These are phyloP conservation scores for Juglanconis oblonga DNA, from an alignment of 2,329 filamentous ascomycete genomes.

Conservation along the genomic window DNA sequence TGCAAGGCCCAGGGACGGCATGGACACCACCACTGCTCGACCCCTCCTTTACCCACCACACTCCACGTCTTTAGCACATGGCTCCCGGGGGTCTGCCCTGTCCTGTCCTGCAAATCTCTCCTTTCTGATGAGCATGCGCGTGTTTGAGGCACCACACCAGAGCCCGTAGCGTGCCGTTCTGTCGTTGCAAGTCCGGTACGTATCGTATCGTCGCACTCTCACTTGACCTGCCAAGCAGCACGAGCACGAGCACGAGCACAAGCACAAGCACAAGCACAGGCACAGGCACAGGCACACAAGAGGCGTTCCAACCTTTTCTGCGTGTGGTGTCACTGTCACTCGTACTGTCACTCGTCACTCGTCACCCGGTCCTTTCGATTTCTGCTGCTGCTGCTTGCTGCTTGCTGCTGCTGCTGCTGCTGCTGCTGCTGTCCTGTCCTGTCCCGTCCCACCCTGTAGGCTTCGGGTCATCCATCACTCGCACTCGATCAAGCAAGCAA, in stretches of 20 bases:
- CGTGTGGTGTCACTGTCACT: slow-evolving; percentile 10
- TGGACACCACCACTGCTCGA: background rate
- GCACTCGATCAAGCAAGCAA: background rate
- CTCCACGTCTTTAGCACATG: slow-evolving; percentile 20
- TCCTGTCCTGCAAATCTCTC: slow-evolving; percentile 18
- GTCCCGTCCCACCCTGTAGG: background rate
- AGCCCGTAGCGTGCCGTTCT: too few species aligned
- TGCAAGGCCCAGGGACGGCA: too few species aligned
- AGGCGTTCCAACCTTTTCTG: background rate
- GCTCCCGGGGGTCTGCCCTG: slow-evolving; percentile 17
- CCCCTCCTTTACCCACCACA: slow-evolving; percentile 13
- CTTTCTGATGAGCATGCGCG: slow-evolving; percentile 4
- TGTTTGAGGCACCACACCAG: background rate
- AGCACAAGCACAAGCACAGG: background rate
- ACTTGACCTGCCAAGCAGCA: too few species aligned
- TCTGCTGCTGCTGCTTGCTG: background rate
- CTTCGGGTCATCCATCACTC: background rate
- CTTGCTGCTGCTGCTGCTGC: background rate
- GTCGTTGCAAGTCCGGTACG: too few species aligned
- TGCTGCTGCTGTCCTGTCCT: background rate
- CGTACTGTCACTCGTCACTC: slow-evolving; percentile 6
- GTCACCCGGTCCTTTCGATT: slow-evolving; percentile 8
- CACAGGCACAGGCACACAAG: background rate
- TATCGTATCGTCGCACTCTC: too few species aligned
- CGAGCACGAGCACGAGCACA: too few species aligned